Conservation (phyloP, 2,329 filamentous ascomycete species). For the Ophiostoma triangulosporum region DNA sequence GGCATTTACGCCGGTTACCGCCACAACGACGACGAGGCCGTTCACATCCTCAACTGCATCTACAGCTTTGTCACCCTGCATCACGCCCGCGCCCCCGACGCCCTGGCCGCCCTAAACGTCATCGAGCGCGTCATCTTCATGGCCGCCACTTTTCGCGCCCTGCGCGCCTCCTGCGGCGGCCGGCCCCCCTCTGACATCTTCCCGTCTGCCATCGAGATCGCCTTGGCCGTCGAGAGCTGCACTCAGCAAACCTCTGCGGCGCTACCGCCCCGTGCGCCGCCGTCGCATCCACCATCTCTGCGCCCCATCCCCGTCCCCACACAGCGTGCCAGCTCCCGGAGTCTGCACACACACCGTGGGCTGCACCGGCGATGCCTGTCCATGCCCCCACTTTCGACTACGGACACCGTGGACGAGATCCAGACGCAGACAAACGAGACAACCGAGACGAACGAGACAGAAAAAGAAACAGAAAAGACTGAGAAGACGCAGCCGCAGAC, state of each 20-base stretch:
- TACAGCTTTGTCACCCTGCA: neutral
- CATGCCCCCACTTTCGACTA: neutral
- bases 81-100: neutral
- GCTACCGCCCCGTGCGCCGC: no score
- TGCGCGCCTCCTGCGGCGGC: neutral
- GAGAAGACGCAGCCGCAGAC: neutral
- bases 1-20: neutral
- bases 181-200: neutral
- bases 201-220: neutral
- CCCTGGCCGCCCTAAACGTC: neutral
- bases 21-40: neutral
- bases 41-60: neutral
- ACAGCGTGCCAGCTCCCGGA: no score
- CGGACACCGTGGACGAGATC: neutral
- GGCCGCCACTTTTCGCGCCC: neutral
- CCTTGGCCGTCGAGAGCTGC: neutral
- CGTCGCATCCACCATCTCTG: neutral
- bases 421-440: neutral
- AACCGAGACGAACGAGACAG: no score
- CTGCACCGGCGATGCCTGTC: neutral
- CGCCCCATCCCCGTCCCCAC: no score
- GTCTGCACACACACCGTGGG: no score
- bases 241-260: neutral
- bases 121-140: constrained; percentile 4
- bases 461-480: neutral